Base-by-base conservation (phyloP, 2,329 filamentous ascomycete genomes). In the Plectosphaerella cucumerina region DNA sequence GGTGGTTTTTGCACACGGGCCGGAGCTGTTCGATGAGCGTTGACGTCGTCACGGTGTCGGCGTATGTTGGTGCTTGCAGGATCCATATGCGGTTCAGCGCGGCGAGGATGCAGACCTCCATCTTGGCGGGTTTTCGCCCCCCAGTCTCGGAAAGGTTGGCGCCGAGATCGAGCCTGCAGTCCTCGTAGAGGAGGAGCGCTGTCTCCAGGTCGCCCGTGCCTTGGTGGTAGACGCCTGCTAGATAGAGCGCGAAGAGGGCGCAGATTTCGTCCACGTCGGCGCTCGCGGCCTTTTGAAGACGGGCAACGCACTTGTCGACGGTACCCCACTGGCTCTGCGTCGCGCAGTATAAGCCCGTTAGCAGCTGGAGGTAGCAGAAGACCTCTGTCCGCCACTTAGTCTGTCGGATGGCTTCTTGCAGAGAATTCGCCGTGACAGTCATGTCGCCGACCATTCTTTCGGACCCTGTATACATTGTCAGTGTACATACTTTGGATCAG, bases 211-310 rank as follows among this genome's bases (percentile, higher is more conserved):
- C 78, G 15, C 90, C 91, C 5, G 78, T 85, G 17, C 86, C 89
- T 70, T 97, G 93, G 48, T 84, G 75, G 58, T 90, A 87, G 8
- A 89, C 80, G 1, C 87, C 92, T 1, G 78, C 75, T 17, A 96
- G 81, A 66, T 97, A 97, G 42, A 81, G 71, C 6, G 81, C 75
- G 43, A 89, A 74, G 33, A 82, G 71, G 21, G 67, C 65, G 34
- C 84, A 75, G 4, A 56, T 51, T 3, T 56, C 56, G 46, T 56
- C 51, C 11, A 55, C 48, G 35, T 45, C 44, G 43, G 54, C 48
- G 9, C 54, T 53, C 10, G 50, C 52, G 11, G 56, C 54, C 33
- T 54, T 66, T 48, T 78, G 73, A 12, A 88, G 69, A 43, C 77
- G 74, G 12, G 75, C 69, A 17, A 89, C 66, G 50, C 75, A 78